phyloP scores from a whole-genome alignment of 768 basidiomycete species.

The Pleurotus cornucopiae region DNA sequence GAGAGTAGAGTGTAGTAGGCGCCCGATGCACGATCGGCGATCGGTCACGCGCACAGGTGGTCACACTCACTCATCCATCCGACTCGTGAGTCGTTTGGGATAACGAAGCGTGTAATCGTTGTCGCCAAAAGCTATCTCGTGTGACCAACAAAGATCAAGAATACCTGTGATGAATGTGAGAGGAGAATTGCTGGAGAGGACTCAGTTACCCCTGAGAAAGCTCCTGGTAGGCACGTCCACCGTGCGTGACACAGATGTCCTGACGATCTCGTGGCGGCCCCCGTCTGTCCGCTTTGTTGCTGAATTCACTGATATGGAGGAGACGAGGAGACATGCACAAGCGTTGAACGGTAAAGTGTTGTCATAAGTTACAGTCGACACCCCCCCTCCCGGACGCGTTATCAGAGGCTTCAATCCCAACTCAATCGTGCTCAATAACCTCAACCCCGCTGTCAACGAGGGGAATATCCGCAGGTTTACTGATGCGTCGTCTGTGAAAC shows the following conservation, averaged over 20 bases:
- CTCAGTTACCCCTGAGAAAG: too few species aligned
- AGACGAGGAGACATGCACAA: conserved; percentile 29
- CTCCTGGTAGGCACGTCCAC: conserved; percentile 15
- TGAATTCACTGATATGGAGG: conserved; percentile 29
- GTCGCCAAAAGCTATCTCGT: too few species aligned
- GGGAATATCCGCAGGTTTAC: conserved; percentile 25
- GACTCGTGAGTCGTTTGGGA: too few species aligned
- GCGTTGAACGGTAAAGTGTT: conserved; percentile 32
- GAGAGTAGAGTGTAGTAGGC: too few species aligned
- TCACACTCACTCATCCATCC: too few species aligned
- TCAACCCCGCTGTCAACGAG: conserved; percentile 25
- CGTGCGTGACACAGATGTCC: conserved; percentile 27
- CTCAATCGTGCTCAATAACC: conserved; percentile 39
- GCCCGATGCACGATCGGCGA: too few species aligned
- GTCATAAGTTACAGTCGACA: too few species aligned
- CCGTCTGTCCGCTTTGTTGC: conserved; percentile 43
- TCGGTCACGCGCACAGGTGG: too few species aligned
- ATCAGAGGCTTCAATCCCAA: conserved; percentile 21
- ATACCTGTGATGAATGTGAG: too few species aligned
- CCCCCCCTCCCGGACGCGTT: conserved; percentile 26
- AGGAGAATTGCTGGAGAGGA: too few species aligned
- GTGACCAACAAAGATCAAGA: too few species aligned
- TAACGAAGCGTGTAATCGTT: too few species aligned
- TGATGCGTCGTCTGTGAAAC: conserved; percentile 21
- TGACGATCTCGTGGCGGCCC: conserved; percentile 48